Base-by-base conservation (phyloP, 306 rosid species). In the Prosopis cineraria region DNA sequence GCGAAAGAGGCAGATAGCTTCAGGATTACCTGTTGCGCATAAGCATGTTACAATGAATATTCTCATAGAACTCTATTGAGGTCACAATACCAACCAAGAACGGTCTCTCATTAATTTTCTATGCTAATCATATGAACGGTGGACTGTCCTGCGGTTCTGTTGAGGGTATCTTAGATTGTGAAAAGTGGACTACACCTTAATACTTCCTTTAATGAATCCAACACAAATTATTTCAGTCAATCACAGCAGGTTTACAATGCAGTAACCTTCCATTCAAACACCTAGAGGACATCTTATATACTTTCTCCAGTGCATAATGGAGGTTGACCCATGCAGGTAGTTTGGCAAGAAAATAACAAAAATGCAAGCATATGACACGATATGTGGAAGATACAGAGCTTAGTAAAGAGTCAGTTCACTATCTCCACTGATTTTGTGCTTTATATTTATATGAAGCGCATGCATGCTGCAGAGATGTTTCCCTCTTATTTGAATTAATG, bases 1-100 rank as follows among this genome's bases (percentile, higher is more conserved):
- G 39, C 68, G 56, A 53, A n/a, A 73, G 24, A 24, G 29, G 86
- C 24, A 47, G 24, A 5, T 47, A 47, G 55, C 22, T 17, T 50
- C 55, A 47, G 19, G 17, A 47, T 47, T 19, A 47, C 55, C 10
- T 10, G 27, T 31, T 48, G 11, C 2, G 45, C 39, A 70, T 20
- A 11, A 70, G 39, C 43, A 70, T 45, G 29, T 58, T 59, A 30
- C 16, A 30, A 29, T 19, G 9, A 36, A 27, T 29, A 30, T 8
- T 45, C 74, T 45, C 31, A 29, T 17, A 44, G 36, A 9, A 45
- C 4, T 14, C 45, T 29, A 52, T 3, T 30, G 22, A 50, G 29
- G 41, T 29, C 72, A 17, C 7, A 29, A 70, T 43, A 70, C 25
- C 59, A 27, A 27, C 17, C 9, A 71, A 33, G 22, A 33, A 17